Conservation (phyloP, 1,139 yeast genomes). For the Ogataea hybrid region DNA sequence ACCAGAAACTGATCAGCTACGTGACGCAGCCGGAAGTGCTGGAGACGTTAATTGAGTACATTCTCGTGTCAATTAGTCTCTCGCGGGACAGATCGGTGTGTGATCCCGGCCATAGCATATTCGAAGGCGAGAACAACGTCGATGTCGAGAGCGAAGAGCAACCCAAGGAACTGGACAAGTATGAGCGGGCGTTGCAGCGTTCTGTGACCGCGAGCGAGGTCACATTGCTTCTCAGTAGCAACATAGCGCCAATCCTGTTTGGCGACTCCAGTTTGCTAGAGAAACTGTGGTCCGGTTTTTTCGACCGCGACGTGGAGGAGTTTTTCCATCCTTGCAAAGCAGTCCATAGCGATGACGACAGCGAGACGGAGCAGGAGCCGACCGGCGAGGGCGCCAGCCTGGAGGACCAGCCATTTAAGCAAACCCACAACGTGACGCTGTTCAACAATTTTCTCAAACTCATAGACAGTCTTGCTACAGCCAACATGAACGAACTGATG, state of each 20-base stretch:
- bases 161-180: slow-evolving; percentile 11
- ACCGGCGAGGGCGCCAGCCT: slow-evolving; percentile 8
- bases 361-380: slow-evolving; percentile 13
- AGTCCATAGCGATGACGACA: slow-evolving; percentile 15
- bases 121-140: slow-evolving; percentile 23
- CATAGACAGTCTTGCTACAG: slow-evolving; percentile 83
- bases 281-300: slow-evolving; percentile 32
- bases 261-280: slow-evolving; percentile 23
- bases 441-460: slow-evolving; percentile 88
- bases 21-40: slow-evolving; percentile 70
- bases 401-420: slow-evolving; percentile 48
- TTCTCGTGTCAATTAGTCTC: slow-evolving; percentile 39
- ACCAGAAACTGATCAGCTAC: slow-evolving; percentile 75
- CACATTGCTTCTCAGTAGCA: slow-evolving; percentile 12
- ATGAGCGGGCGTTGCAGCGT: slow-evolving; percentile 18
- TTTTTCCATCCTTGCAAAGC: slow-evolving; percentile 18
- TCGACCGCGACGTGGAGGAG: slow-evolving; percentile 26
- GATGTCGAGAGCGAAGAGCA: slow-evolving; percentile 16
- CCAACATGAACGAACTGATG: slow-evolving; percentile 79
- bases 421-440: slow-evolving; percentile 73
- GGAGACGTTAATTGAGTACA: slow-evolving; percentile 61
- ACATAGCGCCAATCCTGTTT: slow-evolving; percentile 17
- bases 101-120: slow-evolving; percentile 17
- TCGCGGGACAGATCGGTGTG: slow-evolving; percentile 12
- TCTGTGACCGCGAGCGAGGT: slow-evolving; percentile 18